Evolutionary conservation across 2,329 filamentous ascomycete species (phyloP).

Genomic region (Penicillium vulpinum): DNA sequence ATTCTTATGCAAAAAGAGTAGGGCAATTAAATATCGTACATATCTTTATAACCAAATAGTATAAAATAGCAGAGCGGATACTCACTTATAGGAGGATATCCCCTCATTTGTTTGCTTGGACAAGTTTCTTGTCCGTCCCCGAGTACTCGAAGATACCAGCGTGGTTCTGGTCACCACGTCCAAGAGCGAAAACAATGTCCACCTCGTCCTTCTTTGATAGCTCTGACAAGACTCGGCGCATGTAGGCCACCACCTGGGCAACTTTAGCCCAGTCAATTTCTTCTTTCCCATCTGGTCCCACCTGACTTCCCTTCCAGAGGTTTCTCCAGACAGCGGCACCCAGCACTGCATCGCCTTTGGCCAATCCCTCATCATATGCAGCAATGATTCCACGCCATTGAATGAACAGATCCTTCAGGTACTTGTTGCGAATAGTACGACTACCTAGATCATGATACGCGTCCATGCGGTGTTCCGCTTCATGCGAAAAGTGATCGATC

Average conservation of each 20-base stretch:
- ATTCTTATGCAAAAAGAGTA: conserved; percentile 2
- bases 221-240: conserved; percentile 58
- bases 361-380: conserved; percentile 56
- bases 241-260: conserved; percentile 63
- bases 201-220: conserved; percentile 57
- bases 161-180: conserved; percentile 39
- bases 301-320: conserved; percentile 71
- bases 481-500: conserved; percentile 80
- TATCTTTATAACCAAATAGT: conserved; percentile 5
- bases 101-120: conserved; percentile 32
- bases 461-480: conserved; percentile 69
- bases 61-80: not conserved
- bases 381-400: conserved; percentile 88
- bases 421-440: conserved; percentile 58
- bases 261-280: conserved; percentile 63
- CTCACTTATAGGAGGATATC: not conserved
- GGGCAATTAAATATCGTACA: conserved; percentile 17
- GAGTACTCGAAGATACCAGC: conserved; percentile 37
- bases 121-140: conserved; percentile 40
- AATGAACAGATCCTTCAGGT: conserved; percentile 82
- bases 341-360: conserved; percentile 50
- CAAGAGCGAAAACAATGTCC: conserved; percentile 54
- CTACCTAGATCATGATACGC: conserved; percentile 51
- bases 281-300: conserved; percentile 31
- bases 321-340: conserved; percentile 85